Base-by-base conservation (phyloP, 305 asterid genomes). In the Striga hermonthica region DNA sequence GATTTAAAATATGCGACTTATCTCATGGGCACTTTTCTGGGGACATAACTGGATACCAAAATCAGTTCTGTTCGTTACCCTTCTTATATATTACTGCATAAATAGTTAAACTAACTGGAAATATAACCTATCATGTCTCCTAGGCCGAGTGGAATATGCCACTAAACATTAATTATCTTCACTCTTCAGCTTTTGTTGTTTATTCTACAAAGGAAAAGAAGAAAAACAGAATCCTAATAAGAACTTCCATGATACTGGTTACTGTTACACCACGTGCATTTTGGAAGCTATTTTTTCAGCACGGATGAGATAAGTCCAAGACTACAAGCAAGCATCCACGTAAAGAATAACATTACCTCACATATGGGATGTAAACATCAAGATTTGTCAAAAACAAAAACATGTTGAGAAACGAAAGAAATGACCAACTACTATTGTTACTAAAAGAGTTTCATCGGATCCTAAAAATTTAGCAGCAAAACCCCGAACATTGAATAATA, bases 401-500 rank as follows among this genome's bases (percentile, higher is more conserved):
- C 47, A 41, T 41, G 47, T 41, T 7, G 47, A 41, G 7, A 41
- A 41, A 41, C 10, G 9, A 10, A 7, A 4, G 10, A 41, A 3
- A 41, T 8, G 47, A 41, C 47, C 9, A 5, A 34, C 74, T 61
- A 36, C 62, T 48, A 37, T 16, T 38, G 58, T 64, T 34, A 13
- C 40, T 34, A 59, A 14, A 39, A 31, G 13, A n/a, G 45, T 38
- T 40, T 16, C 41, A 58, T 34, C 35, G 16, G 14, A 15, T 14
- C 14, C 11, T 6, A 47, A 47, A 47, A 15, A 15, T 12, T 11
- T 13, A 49, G 28, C 10, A 15, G 52, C 6, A 22, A 44, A 61
- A 60, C 65, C 35, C 54, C 65, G 14, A 44, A 62, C 3, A 39
- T 28, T 47, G 67, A 38, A 44, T 22, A 38, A 62, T 9, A 44